phyloP scores from a whole-genome alignment of 805 yeast species.

The Schwanniomyces vanrijiae region DNA sequence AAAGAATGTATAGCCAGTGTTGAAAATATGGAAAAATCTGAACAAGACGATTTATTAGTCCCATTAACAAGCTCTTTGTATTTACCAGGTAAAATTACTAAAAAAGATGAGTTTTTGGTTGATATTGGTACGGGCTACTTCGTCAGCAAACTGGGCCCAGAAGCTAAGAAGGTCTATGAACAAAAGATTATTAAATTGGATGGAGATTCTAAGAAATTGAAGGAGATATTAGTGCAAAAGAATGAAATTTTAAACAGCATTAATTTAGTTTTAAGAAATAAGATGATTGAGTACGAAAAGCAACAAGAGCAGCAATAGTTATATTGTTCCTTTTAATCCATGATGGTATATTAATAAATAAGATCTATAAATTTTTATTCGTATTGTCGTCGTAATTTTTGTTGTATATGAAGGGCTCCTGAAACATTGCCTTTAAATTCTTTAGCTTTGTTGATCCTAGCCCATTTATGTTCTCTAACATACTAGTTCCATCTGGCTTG shows the following conservation, averaged over 20 bases:
- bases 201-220: constrained; percentile 71
- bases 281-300: constrained; percentile 48
- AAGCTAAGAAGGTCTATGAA: constrained; percentile 71
- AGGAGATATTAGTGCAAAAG: constrained; percentile 74
- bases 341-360: constrained; percentile 3
- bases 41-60: constrained; percentile 59
- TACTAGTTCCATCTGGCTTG: constrained; percentile 19
- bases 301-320: constrained; percentile 13
- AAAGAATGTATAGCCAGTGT: constrained; percentile 77
- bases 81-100: constrained; percentile 76
- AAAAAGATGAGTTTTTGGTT: constrained; percentile 71
- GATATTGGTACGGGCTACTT: constrained; percentile 97
- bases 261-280: constrained; percentile 55
- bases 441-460: constrained; percentile 48
- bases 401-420: constrained; percentile 52
- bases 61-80: constrained; percentile 89
- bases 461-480: constrained; percentile 38
- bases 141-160: constrained; percentile 72
- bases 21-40: constrained; percentile 45
- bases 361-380: neutral
- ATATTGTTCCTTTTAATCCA: neutral
- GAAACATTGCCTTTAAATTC: constrained; percentile 39
- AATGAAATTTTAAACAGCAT: constrained; percentile 60
- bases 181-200: constrained; percentile 70
- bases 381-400: constrained; percentile 24